Percentiles rank a stretch among this genome's conserved stretches.
Conservation (phyloP, 2,329 filamentous ascomycete genomes). For the Colletotrichum euphorbiae region DNA sequence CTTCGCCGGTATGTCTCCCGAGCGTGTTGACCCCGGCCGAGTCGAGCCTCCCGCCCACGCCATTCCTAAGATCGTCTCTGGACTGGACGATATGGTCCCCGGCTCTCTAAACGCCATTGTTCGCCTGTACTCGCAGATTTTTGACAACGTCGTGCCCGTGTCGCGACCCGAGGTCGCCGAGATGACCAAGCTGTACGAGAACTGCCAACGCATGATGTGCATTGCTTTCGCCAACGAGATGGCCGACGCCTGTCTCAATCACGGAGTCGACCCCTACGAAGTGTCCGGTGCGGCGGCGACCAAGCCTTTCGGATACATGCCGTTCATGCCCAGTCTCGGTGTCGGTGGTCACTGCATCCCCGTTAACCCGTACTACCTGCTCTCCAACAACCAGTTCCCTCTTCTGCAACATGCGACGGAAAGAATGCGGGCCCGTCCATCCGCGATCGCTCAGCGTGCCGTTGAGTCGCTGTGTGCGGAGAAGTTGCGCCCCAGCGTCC, state of each 20-base stretch:
- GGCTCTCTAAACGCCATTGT: slow-evolving; percentile 58
- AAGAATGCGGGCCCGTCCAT: slow-evolving; percentile 57
- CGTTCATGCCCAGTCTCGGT: slow-evolving; percentile 59
- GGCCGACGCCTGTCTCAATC: slow-evolving; percentile 61
- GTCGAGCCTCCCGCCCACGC: slow-evolving; percentile 51
- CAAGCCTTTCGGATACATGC: slow-evolving; percentile 65
- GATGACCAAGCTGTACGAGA: slow-evolving; percentile 70
- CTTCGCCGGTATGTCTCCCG: slow-evolving; percentile 63
- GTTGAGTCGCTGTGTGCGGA: slow-evolving; percentile 47
- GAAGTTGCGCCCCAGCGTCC: slow-evolving; percentile 46
- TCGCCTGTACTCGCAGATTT: slow-evolving; percentile 59
- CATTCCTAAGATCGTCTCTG: slow-evolving; percentile 67
- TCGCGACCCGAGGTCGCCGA: slow-evolving; percentile 66
- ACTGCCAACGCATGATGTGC: slow-evolving; percentile 67
- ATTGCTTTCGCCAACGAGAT: slow-evolving; percentile 69
- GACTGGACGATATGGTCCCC: slow-evolving; percentile 59
- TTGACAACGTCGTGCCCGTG: slow-evolving; percentile 60
- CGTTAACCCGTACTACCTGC: slow-evolving; percentile 65
- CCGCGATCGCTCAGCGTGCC: slow-evolving; percentile 51
- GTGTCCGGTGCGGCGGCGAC: slow-evolving; percentile 61
- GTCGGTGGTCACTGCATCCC: slow-evolving; percentile 69
- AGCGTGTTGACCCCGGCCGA: slow-evolving; percentile 65
- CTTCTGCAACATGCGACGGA: slow-evolving; percentile 58
- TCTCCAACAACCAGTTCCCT: slow-evolving; percentile 60
- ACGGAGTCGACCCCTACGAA: slow-evolving; percentile 62